These are phyloP conservation scores for Puccinia polysora DNA, from an alignment of 1,284 basidiomycete species.

Conservation along the genomic window DNA sequence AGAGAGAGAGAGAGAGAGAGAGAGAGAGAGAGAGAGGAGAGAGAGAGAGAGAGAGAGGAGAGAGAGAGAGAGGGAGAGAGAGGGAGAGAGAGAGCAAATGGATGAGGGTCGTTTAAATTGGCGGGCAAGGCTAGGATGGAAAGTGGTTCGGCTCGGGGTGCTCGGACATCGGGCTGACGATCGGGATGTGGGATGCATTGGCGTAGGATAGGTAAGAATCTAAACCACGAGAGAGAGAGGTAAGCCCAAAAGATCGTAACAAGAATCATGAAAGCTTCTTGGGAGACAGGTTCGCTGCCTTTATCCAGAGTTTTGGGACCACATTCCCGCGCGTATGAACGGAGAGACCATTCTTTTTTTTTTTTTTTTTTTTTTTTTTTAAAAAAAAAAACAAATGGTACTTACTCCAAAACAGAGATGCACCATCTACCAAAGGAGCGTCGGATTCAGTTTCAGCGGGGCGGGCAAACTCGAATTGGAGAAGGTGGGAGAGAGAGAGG, in stretches of 20 bases:
- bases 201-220: conserved; percentile 37
- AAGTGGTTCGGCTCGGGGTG: neutral
- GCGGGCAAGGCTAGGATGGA: neutral
- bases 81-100: too few relatives aligned
- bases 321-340: too few relatives aligned
- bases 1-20: too few relatives aligned
- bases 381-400: neutral
- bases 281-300: too few relatives aligned
- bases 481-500: neutral
- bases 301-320: too few relatives aligned
- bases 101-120: too few relatives aligned
- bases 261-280: neutral
- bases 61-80: too few relatives aligned
- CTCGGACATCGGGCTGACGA: conserved; percentile 4
- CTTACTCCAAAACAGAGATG: conserved; percentile 42
- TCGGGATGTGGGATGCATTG: conserved; percentile 19
- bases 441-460: neutral
- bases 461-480: neutral
- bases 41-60: too few relatives aligned
- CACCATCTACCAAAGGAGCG: neutral
- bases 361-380: too few relatives aligned
- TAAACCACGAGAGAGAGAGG: neutral
- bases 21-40: too few relatives aligned
- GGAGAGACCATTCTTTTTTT: too few relatives aligned
- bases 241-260: neutral